A percentile compares a stretch with the other conserved stretches of the same genome.
Conservation (phyloP, 208 protist species). For the Strigomonas culicis region DNA sequence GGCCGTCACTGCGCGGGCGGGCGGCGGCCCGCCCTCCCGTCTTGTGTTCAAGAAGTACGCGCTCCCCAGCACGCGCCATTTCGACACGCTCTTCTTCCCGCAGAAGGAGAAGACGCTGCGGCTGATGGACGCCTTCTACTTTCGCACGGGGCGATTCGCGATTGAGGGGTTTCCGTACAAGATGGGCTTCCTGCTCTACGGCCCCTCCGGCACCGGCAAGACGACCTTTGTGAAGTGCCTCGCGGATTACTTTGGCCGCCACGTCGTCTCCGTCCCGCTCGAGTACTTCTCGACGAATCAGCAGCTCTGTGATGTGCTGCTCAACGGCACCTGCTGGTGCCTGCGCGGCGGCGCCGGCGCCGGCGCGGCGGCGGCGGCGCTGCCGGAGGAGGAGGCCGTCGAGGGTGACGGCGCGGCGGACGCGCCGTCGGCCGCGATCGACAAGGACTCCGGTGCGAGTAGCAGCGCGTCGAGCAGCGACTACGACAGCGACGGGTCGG, state of each 20-base stretch:
- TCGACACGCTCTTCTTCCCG: slow-evolving; percentile 88
- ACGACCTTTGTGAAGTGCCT: slow-evolving; percentile 99
- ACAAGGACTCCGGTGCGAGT: no score
- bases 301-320: slow-evolving; percentile 88
- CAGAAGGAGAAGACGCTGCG: slow-evolving; percentile 57
- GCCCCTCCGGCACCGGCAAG: slow-evolving; percentile 95
- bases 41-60: slow-evolving; percentile 67
- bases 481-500: no score
- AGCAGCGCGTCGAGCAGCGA: no score
- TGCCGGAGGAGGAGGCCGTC: no score
- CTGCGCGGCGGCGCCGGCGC: slow-evolving; percentile 43
- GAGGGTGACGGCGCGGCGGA: no score
- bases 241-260: slow-evolving; percentile 97
- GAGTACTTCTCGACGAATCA: slow-evolving; percentile 77
- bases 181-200: slow-evolving; percentile 98
- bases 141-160: slow-evolving; percentile 69
- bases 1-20: background rate
- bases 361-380: no score
- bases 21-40: background rate
- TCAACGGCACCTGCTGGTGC: slow-evolving; percentile 48
- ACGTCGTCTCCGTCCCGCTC: slow-evolving; percentile 77
- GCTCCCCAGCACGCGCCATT: slow-evolving; percentile 70
- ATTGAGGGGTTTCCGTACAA: slow-evolving; percentile 84
- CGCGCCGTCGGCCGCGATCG: no score
- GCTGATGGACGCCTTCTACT: slow-evolving; percentile 77